These are phyloP conservation scores for Dichotomopilus funicola DNA, from an alignment of 2,329 filamentous ascomycete species.

Conservation along the genomic window DNA sequence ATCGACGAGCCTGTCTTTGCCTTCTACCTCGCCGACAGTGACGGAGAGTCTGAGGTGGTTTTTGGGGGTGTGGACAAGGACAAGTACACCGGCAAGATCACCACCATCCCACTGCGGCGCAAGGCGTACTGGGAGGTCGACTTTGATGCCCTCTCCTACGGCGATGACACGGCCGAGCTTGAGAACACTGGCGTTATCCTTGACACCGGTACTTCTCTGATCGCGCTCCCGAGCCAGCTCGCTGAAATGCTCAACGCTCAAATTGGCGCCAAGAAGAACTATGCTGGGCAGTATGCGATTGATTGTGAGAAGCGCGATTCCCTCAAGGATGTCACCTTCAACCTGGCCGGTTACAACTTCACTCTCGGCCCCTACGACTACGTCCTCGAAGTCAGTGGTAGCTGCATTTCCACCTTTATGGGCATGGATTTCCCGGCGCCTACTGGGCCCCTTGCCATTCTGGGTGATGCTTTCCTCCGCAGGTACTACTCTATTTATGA, in stretches of 20 bases:
- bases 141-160: conserved; percentile 84
- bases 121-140: conserved; percentile 99
- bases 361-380: conserved; percentile 85
- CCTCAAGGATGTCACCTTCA: conserved; percentile 89
- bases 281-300: conserved; percentile 91
- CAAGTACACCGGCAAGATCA: conserved; percentile 70
- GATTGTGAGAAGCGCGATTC: conserved; percentile 78
- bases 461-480: conserved; percentile 80
- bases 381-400: conserved; percentile 89
- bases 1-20: conserved; percentile 90
- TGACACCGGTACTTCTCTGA: conserved; percentile 96
- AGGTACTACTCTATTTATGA: conserved; percentile 96
- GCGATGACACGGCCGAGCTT: conserved; percentile 77
- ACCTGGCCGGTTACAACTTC: conserved; percentile 86
- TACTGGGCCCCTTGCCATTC: conserved; percentile 84
- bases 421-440: conserved; percentile 89
- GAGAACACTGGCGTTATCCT: conserved; percentile 95
- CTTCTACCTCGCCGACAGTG: conserved; percentile 82
- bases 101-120: conserved; percentile 87
- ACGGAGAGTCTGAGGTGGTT: conserved; percentile 71
- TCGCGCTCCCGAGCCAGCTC: conserved; percentile 83
- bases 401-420: conserved; percentile 96
- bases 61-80: conserved; percentile 46
- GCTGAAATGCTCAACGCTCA: conserved; percentile 96
- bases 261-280: conserved; percentile 97